These are phyloP conservation scores for Angomonas ambiguus DNA, from an alignment of 208 protist species.

Conservation along the genomic window DNA sequence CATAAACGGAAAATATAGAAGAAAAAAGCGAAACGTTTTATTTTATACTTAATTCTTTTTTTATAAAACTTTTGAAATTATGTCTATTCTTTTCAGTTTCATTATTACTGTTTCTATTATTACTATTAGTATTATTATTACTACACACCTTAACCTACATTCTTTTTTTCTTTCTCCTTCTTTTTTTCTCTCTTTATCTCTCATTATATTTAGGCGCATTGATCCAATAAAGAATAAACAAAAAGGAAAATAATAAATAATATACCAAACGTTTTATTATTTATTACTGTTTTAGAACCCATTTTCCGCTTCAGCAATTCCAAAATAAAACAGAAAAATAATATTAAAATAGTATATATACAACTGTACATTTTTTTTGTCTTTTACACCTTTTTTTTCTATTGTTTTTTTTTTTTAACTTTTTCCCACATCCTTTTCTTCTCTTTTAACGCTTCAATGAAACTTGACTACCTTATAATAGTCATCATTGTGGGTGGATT, in stretches of 20 bases:
- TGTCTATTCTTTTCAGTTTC: not conserved
- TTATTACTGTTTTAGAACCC: not conserved
- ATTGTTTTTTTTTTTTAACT: not conserved
- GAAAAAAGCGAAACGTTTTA: too few species aligned
- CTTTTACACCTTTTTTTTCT: not conserved
- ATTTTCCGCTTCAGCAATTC: not conserved
- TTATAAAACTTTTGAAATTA: too few species aligned
- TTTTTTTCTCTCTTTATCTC: not conserved
- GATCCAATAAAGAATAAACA: not conserved
- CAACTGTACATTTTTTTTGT: not conserved
- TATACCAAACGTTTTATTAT: not conserved
- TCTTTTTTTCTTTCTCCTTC: not conserved
- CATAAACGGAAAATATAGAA: too few species aligned
- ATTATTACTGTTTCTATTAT: not conserved
- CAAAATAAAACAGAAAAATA: not conserved
- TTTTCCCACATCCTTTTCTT: too few species aligned
- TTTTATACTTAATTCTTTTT: too few species aligned
- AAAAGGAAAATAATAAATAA: not conserved
- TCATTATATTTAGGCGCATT: not conserved
- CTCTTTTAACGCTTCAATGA: too few species aligned
- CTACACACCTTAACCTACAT: too few species aligned
- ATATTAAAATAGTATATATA: not conserved
- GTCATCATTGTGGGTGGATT: too few species aligned
- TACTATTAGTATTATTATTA: not conserved
- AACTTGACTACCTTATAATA: too few species aligned